phyloP scores from a whole-genome alignment of 116 monocot species.

The Zostera marina region DNA sequence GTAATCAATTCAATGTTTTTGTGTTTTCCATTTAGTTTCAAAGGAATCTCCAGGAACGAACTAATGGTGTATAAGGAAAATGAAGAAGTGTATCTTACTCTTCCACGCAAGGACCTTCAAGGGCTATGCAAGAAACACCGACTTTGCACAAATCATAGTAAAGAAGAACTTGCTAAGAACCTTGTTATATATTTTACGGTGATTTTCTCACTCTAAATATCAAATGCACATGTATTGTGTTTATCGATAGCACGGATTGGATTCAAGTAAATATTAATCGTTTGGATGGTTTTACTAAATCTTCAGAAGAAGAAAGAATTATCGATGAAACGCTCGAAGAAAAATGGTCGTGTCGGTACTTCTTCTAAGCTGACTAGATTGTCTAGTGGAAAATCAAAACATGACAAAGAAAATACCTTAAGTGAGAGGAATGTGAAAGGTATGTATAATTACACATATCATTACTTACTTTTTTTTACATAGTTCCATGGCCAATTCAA shows the following conservation, averaged over 20 bases:
- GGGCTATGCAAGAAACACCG: slow-evolving; percentile 38
- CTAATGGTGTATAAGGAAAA: slow-evolving; percentile 6
- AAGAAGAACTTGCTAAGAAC: slow-evolving; percentile 28
- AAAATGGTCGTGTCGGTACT: neutral
- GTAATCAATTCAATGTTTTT: no score
- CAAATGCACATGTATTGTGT: neutral
- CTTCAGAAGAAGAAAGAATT: neutral
- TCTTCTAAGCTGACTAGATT: slow-evolving; percentile 1
- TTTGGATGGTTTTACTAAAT: neutral
- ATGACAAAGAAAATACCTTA: neutral
- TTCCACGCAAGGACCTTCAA: slow-evolving; percentile 44
- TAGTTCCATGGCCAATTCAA: neutral
- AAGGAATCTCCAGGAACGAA: no score
- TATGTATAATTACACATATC: neutral
- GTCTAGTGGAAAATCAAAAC: neutral
- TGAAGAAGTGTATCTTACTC: slow-evolving; percentile 4
- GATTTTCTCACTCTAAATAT: neutral
- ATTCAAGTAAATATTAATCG: neutral
- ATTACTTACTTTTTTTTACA: neutral
- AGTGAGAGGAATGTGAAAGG: neutral
- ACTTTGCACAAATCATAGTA: slow-evolving; percentile 37
- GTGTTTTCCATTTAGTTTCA: no score
- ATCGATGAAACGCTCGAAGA: neutral
- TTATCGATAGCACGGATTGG: no score
- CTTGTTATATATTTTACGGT: slow-evolving; percentile 40